These are phyloP conservation scores for Trichocladium antarcticum DNA, from an alignment of 495 filamentous ascomycete genomes.

Conservation along the genomic window DNA sequence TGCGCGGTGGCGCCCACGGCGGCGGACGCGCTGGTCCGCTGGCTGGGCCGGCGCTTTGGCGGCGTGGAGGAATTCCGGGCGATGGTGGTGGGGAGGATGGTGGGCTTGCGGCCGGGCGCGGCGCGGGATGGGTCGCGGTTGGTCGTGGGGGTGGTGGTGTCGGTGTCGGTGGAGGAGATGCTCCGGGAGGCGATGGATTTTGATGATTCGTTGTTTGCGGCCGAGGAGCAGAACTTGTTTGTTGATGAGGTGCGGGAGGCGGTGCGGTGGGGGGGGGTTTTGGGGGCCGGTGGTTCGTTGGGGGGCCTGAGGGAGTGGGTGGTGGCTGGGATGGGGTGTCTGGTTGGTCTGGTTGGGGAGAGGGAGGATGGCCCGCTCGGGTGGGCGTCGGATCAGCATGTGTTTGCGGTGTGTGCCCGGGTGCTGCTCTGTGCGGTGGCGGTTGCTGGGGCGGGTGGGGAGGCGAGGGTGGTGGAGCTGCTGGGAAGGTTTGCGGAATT, in stretches of 20 bases:
- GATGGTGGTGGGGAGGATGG: constrained; percentile 27
- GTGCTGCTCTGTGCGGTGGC: constrained; percentile 42
- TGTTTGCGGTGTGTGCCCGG: constrained; percentile 55
- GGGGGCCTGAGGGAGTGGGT: constrained; percentile 41
- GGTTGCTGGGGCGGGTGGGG: constrained; percentile 6
- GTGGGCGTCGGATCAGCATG: constrained; percentile 60
- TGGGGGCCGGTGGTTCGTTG: too few species aligned
- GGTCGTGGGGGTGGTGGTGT: too few species aligned
- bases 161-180: constrained; percentile 34
- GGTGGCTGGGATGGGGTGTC: constrained; percentile 40
- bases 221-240: constrained; percentile 87
- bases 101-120: constrained; percentile 18
- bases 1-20: constrained; percentile 34
- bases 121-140: not conserved
- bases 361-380: constrained; percentile 54
- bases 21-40: constrained; percentile 26
- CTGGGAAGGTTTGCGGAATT: constrained; percentile 23
- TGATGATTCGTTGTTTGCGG: constrained; percentile 64
- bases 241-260: constrained; percentile 67
- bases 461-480: constrained; percentile 11
- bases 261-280: constrained; percentile 47
- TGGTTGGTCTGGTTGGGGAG: constrained; percentile 35
- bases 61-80: constrained; percentile 21
- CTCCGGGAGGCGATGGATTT: constrained; percentile 45
- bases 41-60: constrained; percentile 23